Evolutionary conservation across 345 rosid species (phyloP).

Genomic region (Syzygium aromaticum): DNA sequence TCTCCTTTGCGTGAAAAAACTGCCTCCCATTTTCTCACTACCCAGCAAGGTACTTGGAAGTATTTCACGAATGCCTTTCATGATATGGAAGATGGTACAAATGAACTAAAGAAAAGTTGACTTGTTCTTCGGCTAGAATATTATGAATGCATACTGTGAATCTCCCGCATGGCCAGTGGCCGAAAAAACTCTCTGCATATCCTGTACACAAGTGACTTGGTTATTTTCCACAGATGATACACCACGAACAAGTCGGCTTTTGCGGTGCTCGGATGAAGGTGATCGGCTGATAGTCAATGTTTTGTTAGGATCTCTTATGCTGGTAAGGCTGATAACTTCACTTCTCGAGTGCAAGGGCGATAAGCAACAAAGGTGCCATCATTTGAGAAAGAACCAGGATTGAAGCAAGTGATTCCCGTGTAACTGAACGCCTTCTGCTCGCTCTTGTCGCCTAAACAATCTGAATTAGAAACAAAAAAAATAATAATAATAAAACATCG

Average conservation of each 20-base stretch:
- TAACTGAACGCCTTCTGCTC: conserved; percentile 74
- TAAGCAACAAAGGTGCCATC: conserved; percentile 75
- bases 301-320: not conserved
- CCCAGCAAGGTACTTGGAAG: too few species aligned
- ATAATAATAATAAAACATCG: not conserved
- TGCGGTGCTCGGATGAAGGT: not conserved
- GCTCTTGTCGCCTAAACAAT: conserved; percentile 68
- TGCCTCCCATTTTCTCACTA: not conserved
- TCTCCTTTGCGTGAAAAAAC: not conserved
- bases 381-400: conserved; percentile 78
- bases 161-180: not conserved
- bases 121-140: not conserved
- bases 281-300: not conserved
- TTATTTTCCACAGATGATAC: not conserved
- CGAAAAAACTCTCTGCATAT: not conserved
- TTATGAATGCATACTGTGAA: not conserved
- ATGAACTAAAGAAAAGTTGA: not conserved
- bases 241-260: not conserved
- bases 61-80: not conserved
- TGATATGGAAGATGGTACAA: not conserved
- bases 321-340: conserved; percentile 73
- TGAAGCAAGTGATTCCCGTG: conserved; percentile 78
- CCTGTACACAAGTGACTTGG: not conserved
- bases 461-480: conserved; percentile 18
- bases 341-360: conserved; percentile 72